Evolutionary conservation across 2,329 filamentous ascomycete genomes (phyloP).

Genomic region (Aspergillus uvarum): DNA sequence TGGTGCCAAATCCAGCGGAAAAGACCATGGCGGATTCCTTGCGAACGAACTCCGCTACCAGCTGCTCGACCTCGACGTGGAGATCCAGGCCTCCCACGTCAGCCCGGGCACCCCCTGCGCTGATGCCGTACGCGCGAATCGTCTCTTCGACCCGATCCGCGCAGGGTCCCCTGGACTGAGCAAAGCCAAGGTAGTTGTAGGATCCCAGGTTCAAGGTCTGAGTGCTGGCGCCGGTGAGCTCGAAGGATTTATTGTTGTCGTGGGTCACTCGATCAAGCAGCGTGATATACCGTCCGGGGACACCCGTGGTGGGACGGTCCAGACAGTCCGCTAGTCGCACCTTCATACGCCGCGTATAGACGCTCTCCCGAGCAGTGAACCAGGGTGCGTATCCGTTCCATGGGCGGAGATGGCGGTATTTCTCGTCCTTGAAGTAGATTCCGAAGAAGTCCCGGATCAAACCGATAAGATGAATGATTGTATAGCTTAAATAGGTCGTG

Average conservation of each 20-base stretch:
- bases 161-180: conserved; percentile 94
- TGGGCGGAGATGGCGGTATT: conserved; percentile 79
- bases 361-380: conserved; percentile 98
- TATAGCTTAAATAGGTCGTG: conserved; percentile 97
- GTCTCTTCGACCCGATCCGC: conserved; percentile 87
- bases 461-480: conserved; percentile 91
- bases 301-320: conserved; percentile 84
- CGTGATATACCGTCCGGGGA: conserved; percentile 91
- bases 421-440: conserved; percentile 84
- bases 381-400: conserved; percentile 89
- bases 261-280: conserved; percentile 86
- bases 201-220: conserved; percentile 98
- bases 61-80: conserved; percentile 80
- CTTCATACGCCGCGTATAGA: conserved; percentile 91
- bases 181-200: conserved; percentile 98
- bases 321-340: conserved; percentile 96
- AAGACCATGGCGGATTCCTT: conserved; percentile 96
- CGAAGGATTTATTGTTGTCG: conserved; percentile 88
- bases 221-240: conserved; percentile 83
- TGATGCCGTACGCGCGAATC: conserved; percentile 81
- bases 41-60: conserved; percentile 87
- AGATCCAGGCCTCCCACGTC: conserved; percentile 88
- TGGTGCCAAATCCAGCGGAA: conserved; percentile 98
- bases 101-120: conserved; percentile 73
- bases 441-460: conserved; percentile 97